A percentile compares a stretch with the other conserved stretches of the same genome.
These are phyloP conservation scores for Bipolaris zeicola DNA, from an alignment of 2,329 filamentous ascomycete species.

Conservation along the genomic window DNA sequence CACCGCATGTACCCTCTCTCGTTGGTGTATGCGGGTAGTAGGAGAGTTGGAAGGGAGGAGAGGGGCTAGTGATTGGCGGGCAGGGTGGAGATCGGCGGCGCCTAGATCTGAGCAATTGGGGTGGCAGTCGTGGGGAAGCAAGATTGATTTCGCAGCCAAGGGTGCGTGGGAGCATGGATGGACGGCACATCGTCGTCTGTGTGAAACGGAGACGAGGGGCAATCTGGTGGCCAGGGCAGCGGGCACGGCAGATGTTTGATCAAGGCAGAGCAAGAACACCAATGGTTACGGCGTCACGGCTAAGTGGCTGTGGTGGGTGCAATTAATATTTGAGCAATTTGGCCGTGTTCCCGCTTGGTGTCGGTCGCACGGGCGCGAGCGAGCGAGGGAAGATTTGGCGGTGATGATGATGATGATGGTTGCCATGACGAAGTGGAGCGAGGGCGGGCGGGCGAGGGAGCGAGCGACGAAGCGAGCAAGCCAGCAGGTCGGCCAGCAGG, in stretches of 20 bases:
- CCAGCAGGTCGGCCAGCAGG: too few species aligned
- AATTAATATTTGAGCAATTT: conserved; percentile 30
- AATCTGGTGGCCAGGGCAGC: conserved; percentile 4
- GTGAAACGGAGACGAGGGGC: conserved; percentile 20
- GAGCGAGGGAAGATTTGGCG: not conserved
- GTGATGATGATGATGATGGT: not conserved
- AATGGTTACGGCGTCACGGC: conserved; percentile 19
- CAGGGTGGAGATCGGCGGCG: conserved; percentile 1
- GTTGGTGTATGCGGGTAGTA: too few species aligned
- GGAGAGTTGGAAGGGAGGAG: not conserved
- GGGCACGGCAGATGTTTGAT: not conserved
- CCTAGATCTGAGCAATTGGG: conserved; percentile 5
- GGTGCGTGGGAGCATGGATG: not conserved
- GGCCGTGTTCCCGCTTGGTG: not conserved
- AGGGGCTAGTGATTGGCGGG: conserved; percentile 5
- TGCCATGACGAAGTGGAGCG: not conserved
- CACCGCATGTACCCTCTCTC: too few species aligned
- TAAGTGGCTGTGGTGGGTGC: conserved; percentile 16
- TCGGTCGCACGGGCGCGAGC: conserved; percentile 10
- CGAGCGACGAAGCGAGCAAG: too few species aligned
- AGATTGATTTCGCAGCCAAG: conserved; percentile 2
- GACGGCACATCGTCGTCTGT: not conserved
- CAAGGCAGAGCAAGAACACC: not conserved
- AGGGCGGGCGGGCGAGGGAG: not conserved
- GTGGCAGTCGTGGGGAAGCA: conserved; percentile 17